These are phyloP conservation scores for Sclerotinia spermophila DNA, from an alignment of 2,329 filamentous ascomycete species.

Conservation along the genomic window DNA sequence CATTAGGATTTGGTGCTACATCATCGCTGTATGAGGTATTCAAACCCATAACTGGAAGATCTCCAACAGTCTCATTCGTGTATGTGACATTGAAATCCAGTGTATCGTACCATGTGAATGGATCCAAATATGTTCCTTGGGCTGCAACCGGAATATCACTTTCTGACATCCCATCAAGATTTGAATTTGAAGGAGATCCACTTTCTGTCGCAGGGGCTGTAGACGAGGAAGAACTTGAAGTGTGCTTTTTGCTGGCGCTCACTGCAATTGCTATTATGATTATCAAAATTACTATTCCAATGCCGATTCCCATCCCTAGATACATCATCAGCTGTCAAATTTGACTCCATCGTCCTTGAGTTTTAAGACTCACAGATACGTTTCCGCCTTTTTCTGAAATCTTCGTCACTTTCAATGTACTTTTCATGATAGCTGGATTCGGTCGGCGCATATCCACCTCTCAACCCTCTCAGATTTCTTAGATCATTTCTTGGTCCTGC, in stretches of 20 bases:
- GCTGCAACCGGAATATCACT: slow-evolving; percentile 53
- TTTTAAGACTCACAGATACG: slow-evolving; percentile 52
- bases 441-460: slow-evolving; percentile 16
- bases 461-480: slow-evolving; percentile 45
- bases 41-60: slow-evolving; percentile 86
- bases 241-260: slow-evolving; percentile 61
- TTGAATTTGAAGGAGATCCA: slow-evolving; percentile 40
- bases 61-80: slow-evolving; percentile 78
- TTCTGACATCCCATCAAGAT: slow-evolving; percentile 51
- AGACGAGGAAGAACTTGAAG: slow-evolving; percentile 29
- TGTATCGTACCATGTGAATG: slow-evolving; percentile 88
- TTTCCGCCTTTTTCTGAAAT: slow-evolving; percentile 47
- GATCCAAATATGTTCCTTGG: slow-evolving; percentile 76
- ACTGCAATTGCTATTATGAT: slow-evolving; percentile 67
- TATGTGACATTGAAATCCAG: slow-evolving; percentile 92
- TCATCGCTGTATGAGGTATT: slow-evolving; percentile 84
- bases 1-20: slow-evolving; percentile 69
- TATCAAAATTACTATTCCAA: slow-evolving; percentile 53
- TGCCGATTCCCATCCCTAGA: slow-evolving; percentile 49
- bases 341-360: not conserved
- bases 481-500: slow-evolving; percentile 39
- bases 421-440: slow-evolving; percentile 12
- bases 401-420: slow-evolving; percentile 18
- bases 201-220: slow-evolving; percentile 21
- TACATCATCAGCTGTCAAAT: slow-evolving; percentile 21